Conservation (phyloP, 805 yeast genomes). For the Limtongia smithiae region DNA sequence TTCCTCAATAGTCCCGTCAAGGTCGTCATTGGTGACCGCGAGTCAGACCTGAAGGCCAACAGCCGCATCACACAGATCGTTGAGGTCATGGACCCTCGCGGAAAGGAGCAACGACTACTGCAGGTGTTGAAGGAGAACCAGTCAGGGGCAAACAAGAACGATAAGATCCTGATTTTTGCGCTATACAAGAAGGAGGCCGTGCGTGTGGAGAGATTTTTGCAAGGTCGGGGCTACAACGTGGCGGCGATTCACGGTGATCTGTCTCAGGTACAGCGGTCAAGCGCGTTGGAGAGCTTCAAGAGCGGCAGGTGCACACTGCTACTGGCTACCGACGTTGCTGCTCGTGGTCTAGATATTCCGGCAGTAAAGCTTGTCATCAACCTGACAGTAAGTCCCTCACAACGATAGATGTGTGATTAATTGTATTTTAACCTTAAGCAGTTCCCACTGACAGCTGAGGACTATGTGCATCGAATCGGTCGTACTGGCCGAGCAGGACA, state of each 20-base stretch:
- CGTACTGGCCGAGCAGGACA: conserved; percentile 98
- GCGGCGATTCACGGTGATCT: conserved; percentile 97
- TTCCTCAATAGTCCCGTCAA: conserved; percentile 83
- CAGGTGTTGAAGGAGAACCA: conserved; percentile 73
- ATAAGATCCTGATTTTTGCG: conserved; percentile 87
- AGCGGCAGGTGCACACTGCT: conserved; percentile 68
- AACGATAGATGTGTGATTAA: background rate
- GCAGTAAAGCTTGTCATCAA: conserved; percentile 94
- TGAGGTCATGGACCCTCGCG: conserved; percentile 80
- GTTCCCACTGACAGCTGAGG: conserved; percentile 94
- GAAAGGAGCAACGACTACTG: conserved; percentile 73
- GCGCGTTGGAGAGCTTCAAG: conserved; percentile 81
- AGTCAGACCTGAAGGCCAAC: conserved; percentile 88
- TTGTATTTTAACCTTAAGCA: background rate
- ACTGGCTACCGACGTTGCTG: conserved; percentile 91
- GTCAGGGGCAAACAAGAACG: conserved; percentile 60
- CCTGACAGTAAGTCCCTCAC: conserved; percentile 47
- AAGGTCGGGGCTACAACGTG: conserved; percentile 69
- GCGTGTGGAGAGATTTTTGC: conserved; percentile 74
- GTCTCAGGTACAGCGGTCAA: conserved; percentile 85
- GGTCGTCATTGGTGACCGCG: conserved; percentile 84
- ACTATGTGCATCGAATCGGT: conserved; percentile 95
- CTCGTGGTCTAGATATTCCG: conserved; percentile 98
- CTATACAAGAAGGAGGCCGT: conserved; percentile 95
- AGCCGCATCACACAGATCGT: conserved; percentile 90